phyloP scores from a whole-genome alignment of 2,329 filamentous ascomycete species.

The Fusarium temperatum region DNA sequence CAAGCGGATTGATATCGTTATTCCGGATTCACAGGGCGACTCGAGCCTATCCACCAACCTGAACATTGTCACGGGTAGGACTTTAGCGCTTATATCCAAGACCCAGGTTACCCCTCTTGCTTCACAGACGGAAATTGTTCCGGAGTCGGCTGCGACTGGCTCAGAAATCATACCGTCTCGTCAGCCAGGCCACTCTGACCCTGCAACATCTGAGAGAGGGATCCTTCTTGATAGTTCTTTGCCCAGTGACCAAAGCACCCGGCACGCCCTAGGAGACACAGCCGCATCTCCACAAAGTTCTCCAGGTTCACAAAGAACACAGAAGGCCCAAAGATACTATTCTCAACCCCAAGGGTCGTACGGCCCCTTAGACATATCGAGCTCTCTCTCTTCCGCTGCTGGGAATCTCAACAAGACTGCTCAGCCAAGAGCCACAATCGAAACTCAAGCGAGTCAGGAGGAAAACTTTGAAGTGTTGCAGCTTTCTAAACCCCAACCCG shows the following conservation, averaged over 20 bases:
- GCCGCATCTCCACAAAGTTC: not conserved
- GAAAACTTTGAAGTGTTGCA: slow-evolving; percentile 5
- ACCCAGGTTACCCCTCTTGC: not conserved
- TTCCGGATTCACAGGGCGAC: slow-evolving; percentile 38
- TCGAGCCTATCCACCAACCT: slow-evolving; percentile 17
- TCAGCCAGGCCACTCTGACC: slow-evolving; percentile 35
- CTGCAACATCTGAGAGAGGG: not conserved
- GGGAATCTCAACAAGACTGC: not conserved
- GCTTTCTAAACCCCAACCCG: slow-evolving; percentile 21
- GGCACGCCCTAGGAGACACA: not conserved
- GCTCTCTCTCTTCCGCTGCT: not conserved
- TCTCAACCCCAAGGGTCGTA: slow-evolving; percentile 31
- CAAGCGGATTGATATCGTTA: slow-evolving; percentile 1
- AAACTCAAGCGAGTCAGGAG: not conserved
- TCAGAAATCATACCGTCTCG: slow-evolving; percentile 41
- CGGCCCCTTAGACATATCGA: not conserved
- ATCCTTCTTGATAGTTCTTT: not conserved
- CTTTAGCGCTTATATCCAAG: not conserved
- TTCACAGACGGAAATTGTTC: slow-evolving; percentile 17
- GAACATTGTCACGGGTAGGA: not conserved
- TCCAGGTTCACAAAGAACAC: not conserved
- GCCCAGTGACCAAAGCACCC: not conserved
- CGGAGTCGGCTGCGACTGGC: slow-evolving; percentile 13
- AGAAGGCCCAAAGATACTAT: slow-evolving; percentile 18
- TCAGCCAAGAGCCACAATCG: not conserved